These are phyloP conservation scores for Arachnomyces sp. DNA, from an alignment of 2,329 filamentous ascomycete species.

Conservation along the genomic window DNA sequence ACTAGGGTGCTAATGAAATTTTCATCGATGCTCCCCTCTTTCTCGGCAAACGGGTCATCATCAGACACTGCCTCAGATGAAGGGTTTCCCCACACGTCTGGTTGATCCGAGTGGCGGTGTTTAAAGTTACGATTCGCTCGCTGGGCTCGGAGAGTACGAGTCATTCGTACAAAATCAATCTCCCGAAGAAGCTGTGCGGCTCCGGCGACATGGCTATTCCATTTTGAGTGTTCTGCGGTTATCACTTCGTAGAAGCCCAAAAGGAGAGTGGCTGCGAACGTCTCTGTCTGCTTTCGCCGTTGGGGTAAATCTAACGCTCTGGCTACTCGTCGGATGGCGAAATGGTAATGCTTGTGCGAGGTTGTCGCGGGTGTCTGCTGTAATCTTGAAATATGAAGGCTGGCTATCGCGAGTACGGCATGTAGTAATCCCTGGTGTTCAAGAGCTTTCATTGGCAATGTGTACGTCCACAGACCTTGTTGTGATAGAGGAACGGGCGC, in stretches of 20 bases:
- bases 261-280: slow-evolving; percentile 77
- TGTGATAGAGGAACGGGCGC: slow-evolving; percentile 54
- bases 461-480: slow-evolving; percentile 57
- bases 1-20: slow-evolving; percentile 50
- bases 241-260: slow-evolving; percentile 91
- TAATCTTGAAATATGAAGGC: slow-evolving; percentile 78
- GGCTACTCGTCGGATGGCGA: slow-evolving; percentile 69
- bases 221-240: slow-evolving; percentile 88
- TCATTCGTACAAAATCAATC: slow-evolving; percentile 68
- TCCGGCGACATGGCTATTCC: slow-evolving; percentile 85
- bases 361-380: slow-evolving; percentile 66
- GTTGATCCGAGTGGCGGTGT: slow-evolving; percentile 20
- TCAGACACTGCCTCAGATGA: slow-evolving; percentile 31
- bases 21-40: slow-evolving; percentile 46
- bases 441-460: slow-evolving; percentile 73
- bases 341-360: slow-evolving; percentile 85
- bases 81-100: slow-evolving; percentile 12
- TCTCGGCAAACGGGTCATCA: slow-evolving; percentile 34
- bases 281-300: slow-evolving; percentile 66
- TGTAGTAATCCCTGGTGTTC: slow-evolving; percentile 81
- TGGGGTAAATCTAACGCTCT: slow-evolving; percentile 62
- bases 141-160: slow-evolving; percentile 58
- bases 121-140: slow-evolving; percentile 42
- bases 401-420: slow-evolving; percentile 78
- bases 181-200: slow-evolving; percentile 74